Evolutionary conservation across 306 rosid genomes (phyloP).

Genomic region (Ormosia semicastrata): DNA sequence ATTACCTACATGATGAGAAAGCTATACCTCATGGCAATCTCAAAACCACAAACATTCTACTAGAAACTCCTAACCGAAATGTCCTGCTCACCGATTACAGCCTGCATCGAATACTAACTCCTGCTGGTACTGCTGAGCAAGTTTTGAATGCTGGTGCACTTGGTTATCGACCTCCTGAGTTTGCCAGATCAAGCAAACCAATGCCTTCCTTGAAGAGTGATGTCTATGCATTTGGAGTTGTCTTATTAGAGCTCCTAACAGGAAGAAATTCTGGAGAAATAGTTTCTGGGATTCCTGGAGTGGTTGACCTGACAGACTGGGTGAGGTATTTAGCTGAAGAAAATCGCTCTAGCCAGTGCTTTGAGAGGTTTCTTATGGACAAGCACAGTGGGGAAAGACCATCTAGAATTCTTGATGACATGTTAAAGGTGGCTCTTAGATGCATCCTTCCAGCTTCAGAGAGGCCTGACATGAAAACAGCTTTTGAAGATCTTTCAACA

Average conservation of each 20-base stretch:
- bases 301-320: conserved; percentile 68
- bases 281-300: conserved; percentile 55
- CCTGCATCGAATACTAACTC: conserved; percentile 69
- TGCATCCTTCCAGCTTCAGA: conserved; percentile 76
- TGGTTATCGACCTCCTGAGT: conserved; percentile 82
- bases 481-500: conserved; percentile 61
- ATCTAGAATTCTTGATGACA: conserved; percentile 44
- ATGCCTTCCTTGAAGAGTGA: conserved; percentile 78
- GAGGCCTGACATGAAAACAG: conserved; percentile 70
- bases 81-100: conserved; percentile 66
- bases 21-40: conserved; percentile 87
- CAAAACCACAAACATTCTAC: conserved; percentile 70
- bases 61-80: conserved; percentile 48
- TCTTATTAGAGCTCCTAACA: conserved; percentile 73
- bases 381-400: conserved; percentile 10
- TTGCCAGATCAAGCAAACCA: conserved; percentile 66
- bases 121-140: conserved; percentile 76
- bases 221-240: conserved; percentile 75
- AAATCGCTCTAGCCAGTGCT: conserved; percentile 55
- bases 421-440: conserved; percentile 66
- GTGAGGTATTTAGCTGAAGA: conserved; percentile 54
- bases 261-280: conserved; percentile 66
- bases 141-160: conserved; percentile 71
- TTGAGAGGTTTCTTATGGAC: conserved; percentile 54
- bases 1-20: conserved; percentile 70